Conservation (phyloP, 1,284 basidiomycete genomes). For the Polyporus tsugae region DNA sequence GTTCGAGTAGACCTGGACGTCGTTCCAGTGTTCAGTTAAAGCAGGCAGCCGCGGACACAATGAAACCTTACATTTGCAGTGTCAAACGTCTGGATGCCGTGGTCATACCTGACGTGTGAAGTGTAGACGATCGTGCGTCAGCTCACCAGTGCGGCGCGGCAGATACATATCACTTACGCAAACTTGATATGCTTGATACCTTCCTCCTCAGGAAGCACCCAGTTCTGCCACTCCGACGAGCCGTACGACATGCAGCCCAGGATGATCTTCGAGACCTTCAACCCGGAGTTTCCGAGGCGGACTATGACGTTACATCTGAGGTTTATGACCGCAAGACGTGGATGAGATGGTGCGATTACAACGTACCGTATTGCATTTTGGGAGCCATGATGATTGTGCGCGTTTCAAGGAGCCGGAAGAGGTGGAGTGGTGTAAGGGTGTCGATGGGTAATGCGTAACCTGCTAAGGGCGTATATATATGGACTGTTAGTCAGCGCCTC, state of each 20-base stretch:
- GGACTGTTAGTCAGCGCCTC: not conserved
- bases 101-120: slow-evolving; percentile 29
- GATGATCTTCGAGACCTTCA: slow-evolving; percentile 54
- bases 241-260: slow-evolving; percentile 56
- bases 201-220: slow-evolving; percentile 53
- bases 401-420: not conserved
- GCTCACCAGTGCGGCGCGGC: not conserved
- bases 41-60: too few species aligned
- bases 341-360: slow-evolving; percentile 21
- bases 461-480: not conserved
- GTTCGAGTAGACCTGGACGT: slow-evolving; percentile 43
- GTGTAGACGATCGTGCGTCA: not conserved
- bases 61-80: slow-evolving; percentile 33
- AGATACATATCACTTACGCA: slow-evolving; percentile 37
- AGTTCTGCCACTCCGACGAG: slow-evolving; percentile 43
- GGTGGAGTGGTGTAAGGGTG: not conserved
- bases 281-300: slow-evolving; percentile 53
- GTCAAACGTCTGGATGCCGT: slow-evolving; percentile 39
- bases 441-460: not conserved
- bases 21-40: too few species aligned
- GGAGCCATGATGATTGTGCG: slow-evolving; percentile 10
- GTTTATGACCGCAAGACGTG: slow-evolving; percentile 38
- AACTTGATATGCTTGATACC: slow-evolving; percentile 47
- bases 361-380: slow-evolving; percentile 16
- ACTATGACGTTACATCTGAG: slow-evolving; percentile 35